Base-by-base conservation (phyloP, 1,284 basidiomycete genomes). In the Cryptococcus neoformans region DNA sequence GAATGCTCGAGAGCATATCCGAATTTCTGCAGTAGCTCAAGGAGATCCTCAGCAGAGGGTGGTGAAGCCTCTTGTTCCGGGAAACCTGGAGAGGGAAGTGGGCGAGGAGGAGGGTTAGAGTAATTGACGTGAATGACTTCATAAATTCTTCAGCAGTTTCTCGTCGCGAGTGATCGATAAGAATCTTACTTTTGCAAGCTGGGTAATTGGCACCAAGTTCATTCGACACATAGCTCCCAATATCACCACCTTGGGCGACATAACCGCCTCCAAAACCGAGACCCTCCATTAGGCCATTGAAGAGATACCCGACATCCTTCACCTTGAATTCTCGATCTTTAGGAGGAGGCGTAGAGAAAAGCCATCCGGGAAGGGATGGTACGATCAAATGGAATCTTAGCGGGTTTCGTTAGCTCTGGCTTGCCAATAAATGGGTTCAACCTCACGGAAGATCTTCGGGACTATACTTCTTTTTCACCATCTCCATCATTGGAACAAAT, bases 231-330 rank as follows among this genome's bases (percentile, higher is more conserved):
- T 55, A 62, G 35, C 63, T 62, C 3, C 76, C 76, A 37, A 78
- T 66, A 57, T 78, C 76, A 0, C 76, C 76, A 41, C 76, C 76
- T 56, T 74, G 77, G 2, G 70, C 75, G 3, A 73, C 67, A 51
- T 78, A 79, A 11, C 55, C 52, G 1, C 58, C 57, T 6, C 35
- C 34, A 51, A 72, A 77, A 0, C 78, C 78, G 4, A 79, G 63
- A 0, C 76, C 76, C n/a, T 48, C 38, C 73, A 78, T 74, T 10
- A 78, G 59, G 28, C 49, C 51, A 55, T 79, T 62, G 36, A 75
- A 65, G 9, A 78, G 51, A 8, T 58, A 53, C 0, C 73, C 69
- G 28, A 67, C 62, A 47, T 75, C 70, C 35, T 59, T 54, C 37
- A 65, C 66, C 4, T 58, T 56, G 48, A 76, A 77, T 0, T 71